A percentile compares a stretch with the other conserved stretches of the same genome.
Evolutionary conservation across 1,139 yeast species (phyloP).

Genomic region (Casaregolazyma suthepensis): DNA sequence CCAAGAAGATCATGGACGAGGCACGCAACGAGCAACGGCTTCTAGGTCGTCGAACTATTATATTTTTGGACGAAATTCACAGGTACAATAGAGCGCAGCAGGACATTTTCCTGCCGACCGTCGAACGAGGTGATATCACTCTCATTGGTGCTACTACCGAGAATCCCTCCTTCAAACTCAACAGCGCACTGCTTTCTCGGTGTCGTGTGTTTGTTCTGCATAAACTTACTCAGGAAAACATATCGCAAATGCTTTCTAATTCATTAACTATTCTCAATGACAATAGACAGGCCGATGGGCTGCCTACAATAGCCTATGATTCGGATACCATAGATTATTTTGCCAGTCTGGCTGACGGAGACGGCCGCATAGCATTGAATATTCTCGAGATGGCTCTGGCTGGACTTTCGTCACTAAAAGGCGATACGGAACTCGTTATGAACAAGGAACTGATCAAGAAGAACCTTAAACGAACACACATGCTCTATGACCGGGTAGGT

Average conservation of each 20-base stretch:
- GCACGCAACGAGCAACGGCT: conserved; percentile 63
- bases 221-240: conserved; percentile 50
- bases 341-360: conserved; percentile 82
- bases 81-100: conserved; percentile 87
- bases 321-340: conserved; percentile 60
- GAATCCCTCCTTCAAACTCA: conserved; percentile 87
- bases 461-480: conserved; percentile 46
- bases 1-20: conserved; percentile 65
- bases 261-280: conserved; percentile 60
- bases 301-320: conserved; percentile 44
- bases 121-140: conserved; percentile 38
- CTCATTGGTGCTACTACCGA: conserved; percentile 93
- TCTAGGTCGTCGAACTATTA: conserved; percentile 63
- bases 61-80: conserved; percentile 91
- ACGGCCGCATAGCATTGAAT: conserved; percentile 77
- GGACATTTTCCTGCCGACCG: conserved; percentile 54
- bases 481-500: conserved; percentile 78
- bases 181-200: conserved; percentile 81
- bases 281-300: conserved; percentile 39
- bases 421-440: conserved; percentile 8
- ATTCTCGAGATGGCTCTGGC: conserved; percentile 49
- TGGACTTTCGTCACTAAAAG: conserved; percentile 3
- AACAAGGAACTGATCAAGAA: conserved; percentile 35
- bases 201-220: conserved; percentile 82
- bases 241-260: conserved; percentile 52